Base-by-base conservation (phyloP, 2,329 filamentous ascomycete genomes). In the Trichoderma atroviride region DNA sequence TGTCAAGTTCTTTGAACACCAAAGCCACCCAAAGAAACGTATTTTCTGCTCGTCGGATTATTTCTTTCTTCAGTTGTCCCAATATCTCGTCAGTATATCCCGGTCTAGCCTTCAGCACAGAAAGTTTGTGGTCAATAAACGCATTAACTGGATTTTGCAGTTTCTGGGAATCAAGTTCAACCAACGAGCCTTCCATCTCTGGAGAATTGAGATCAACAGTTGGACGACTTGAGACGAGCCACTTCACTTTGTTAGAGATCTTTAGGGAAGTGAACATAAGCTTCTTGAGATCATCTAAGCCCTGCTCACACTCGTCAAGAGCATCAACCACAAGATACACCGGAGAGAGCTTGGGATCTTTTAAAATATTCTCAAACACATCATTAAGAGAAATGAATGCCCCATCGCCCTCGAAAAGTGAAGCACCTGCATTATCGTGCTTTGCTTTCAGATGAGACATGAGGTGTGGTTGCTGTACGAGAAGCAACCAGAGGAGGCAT, bases 281-380 rank as follows among this genome's bases (percentile, higher is more conserved):
- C 33, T 11, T 35, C 7, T 78, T 58, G n/a, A 84, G 75, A 60
- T 75, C 64, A 5, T 55, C 22, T 14, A 74, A 69, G 33, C 74
- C 77, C 22, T 40, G 70, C 40, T 69, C 71, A 70, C 83, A 86
- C 72, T 87, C 83, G 70, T 87, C 82, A 1, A 86, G 80, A 5
- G 81, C 83, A 73, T 86, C 83, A 60, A 86, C 76, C 5, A 85
- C 71, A 14, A 86, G 65, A 71, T 80, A 82, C 0, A 76, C 77
- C 0, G 4, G 74, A 6, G 71, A 65, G 19, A 82, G 68, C n/a
- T 52, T 71, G 2, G 75, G 71, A 64, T 84, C 81, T 67, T 77
- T 55, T 4, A 86, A 70, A 19, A 86, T 83, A 50, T 76, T 73
- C 5, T 52, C 71, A 7, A 86, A 79, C 19, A 85, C 79, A n/a